A percentile compares a stretch with the other conserved stretches of the same genome.
Conservation (phyloP, 805 yeast genomes). For the Candida hispaniensis region DNA sequence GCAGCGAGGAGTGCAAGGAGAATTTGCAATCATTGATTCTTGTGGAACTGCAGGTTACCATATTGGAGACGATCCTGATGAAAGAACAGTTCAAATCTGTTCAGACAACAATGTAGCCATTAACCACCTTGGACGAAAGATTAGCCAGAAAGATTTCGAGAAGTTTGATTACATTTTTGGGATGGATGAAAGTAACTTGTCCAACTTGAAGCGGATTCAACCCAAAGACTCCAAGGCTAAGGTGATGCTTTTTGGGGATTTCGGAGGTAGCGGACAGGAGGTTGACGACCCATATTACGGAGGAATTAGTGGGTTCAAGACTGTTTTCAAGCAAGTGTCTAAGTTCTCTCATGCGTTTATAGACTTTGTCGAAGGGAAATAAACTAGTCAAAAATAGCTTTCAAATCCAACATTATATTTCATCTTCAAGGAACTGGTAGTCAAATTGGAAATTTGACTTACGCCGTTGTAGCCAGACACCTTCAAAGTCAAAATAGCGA, state of each 20-base stretch:
- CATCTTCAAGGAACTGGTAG: constrained; percentile 35
- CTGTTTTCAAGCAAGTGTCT: constrained; percentile 58
- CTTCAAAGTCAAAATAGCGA: constrained; percentile 80
- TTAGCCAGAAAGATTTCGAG: constrained; percentile 56
- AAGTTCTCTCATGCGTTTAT: constrained; percentile 70
- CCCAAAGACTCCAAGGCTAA: constrained; percentile 43
- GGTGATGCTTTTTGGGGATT: constrained; percentile 59
- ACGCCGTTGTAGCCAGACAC: constrained; percentile 52
- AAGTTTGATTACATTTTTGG: constrained; percentile 48
- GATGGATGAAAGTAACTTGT: constrained; percentile 28
- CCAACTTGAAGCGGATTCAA: constrained; percentile 29
- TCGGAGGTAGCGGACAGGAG: constrained; percentile 41
- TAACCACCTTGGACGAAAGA: constrained; percentile 62
- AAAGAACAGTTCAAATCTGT: constrained; percentile 61
- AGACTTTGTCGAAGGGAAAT: constrained; percentile 25
- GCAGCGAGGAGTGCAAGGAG: constrained; percentile 34
- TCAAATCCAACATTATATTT: too few relatives aligned
- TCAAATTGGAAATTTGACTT: constrained; percentile 47
- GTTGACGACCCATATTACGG: constrained; percentile 94
- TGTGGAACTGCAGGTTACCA: constrained; percentile 87
- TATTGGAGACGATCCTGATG: constrained; percentile 71
- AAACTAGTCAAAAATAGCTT: too few relatives aligned
- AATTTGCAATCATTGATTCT: constrained; percentile 59
- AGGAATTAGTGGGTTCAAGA: constrained; percentile 71
- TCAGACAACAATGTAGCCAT: constrained; percentile 61